A percentile compares a stretch with the other conserved stretches of the same genome.
Conservation (phyloP, 768 basidiomycete species). For the Lyophyllum decastes region DNA sequence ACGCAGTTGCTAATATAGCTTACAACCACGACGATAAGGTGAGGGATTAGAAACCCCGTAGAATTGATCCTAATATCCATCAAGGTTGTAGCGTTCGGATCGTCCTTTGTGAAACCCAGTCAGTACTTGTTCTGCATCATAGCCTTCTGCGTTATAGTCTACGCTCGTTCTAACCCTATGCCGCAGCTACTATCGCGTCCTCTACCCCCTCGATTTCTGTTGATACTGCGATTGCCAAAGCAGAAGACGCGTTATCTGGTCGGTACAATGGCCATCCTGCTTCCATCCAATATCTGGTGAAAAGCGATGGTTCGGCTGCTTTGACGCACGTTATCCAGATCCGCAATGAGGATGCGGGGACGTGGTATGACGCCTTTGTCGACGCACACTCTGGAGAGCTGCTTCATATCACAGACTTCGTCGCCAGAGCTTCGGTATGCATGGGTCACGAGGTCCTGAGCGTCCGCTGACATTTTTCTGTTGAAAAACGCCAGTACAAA, state of each 20-base stretch:
- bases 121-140: conserved; percentile 4
- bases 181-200: conserved; percentile 27
- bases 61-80: background rate
- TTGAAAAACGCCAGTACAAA: conserved; percentile 30
- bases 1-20: conserved; percentile 21
- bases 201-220: conserved; percentile 37
- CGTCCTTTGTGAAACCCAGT: conserved; percentile 48
- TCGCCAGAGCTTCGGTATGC: conserved; percentile 41
- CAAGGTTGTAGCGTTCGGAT: conserved; percentile 42
- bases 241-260: conserved; percentile 37
- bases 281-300: conserved; percentile 41
- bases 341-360: conserved; percentile 31
- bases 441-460: conserved; percentile 24
- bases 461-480: background rate
- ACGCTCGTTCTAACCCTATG: background rate
- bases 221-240: conserved; percentile 34
- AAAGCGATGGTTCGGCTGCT: conserved; percentile 35
- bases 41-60: conserved; percentile 15
- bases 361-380: conserved; percentile 60
- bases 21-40: conserved; percentile 19
- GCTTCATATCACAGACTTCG: conserved; percentile 57
- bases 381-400: conserved; percentile 56
- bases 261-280: conserved; percentile 41
- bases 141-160: too few relatives aligned
- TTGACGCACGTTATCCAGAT: conserved; percentile 42